Evolutionary conservation across 768 basidiomycete genomes (phyloP), one percentile per base, ranked within the genome.

Genomic region (Lactarius hatsudake): DNA sequence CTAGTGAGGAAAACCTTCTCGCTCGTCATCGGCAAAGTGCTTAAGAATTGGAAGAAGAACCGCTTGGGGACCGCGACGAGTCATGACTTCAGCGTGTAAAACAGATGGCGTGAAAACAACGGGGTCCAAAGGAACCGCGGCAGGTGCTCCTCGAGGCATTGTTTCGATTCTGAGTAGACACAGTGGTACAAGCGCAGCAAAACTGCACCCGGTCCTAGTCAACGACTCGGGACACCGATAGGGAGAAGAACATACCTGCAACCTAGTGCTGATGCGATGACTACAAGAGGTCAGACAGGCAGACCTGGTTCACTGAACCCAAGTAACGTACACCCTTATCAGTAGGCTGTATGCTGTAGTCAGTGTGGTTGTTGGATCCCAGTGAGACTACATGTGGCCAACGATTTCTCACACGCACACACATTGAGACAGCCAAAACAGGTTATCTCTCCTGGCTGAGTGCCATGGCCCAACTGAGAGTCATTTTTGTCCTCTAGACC

Each of bases 11-110:
- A 73, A 98, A 98, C 61, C 96, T 91, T 91, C 73, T 96, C 94
- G 77, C 53, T 89, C 89, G 70, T 95, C 91, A 0, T 78, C 74
- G 0, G 91, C 85, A 72, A 98, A 94, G 72, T 6, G 30, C 91
- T 83, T 51, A 98, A 78, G 71, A 87, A 84, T 71, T 88, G 87
- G 72, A 98, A 99, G 76, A 98, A 83, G 76, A 98, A 83, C 30
- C 91, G 87, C 18, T 90, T 83, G 0, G 96, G 96, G 0, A 96
- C 86, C 6, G 87, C 87, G 56, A 26, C 73, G 77, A 32, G 86
- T 65, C 77, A 87, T 82, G n/a, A 75, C 73, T 75, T 74, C 88
- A 89, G 62, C 87, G 83, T 4, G 79, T 76, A 6, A 79, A 62
- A 36, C 82, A 82, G 34, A 84, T 74, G 7, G 69, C 71, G 75